These are phyloP conservation scores for Entophlyctis helioformis DNA, from an alignment of 192 early-diverging fungal species.

Conservation along the genomic window DNA sequence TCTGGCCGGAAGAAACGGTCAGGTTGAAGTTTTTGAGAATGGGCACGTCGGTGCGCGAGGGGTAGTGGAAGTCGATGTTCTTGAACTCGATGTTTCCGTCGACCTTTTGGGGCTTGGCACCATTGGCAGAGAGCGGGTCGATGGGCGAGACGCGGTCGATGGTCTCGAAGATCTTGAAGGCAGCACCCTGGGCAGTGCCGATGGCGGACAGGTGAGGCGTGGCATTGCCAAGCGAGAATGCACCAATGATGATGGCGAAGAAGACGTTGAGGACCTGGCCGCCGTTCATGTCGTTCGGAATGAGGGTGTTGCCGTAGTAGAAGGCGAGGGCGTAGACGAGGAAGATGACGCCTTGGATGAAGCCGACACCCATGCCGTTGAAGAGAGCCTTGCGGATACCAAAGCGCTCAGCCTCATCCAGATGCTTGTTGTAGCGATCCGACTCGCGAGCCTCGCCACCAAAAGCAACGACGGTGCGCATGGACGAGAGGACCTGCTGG, in stretches of 20 bases:
- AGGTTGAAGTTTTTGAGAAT: slow-evolving; percentile 42
- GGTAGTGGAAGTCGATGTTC: slow-evolving; percentile 44
- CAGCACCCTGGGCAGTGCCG: slow-evolving; percentile 26
- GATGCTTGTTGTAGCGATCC: slow-evolving; percentile 43
- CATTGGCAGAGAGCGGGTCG: slow-evolving; percentile 20
- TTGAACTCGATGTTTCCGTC: slow-evolving; percentile 29
- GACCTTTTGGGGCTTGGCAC: slow-evolving; percentile 16
- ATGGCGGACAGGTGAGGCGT: slow-evolving; percentile 23
- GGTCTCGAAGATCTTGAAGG: slow-evolving; percentile 32
- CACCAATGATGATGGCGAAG: slow-evolving; percentile 30
- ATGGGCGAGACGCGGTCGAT: slow-evolving; percentile 35
- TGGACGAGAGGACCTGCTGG: slow-evolving; percentile 67
- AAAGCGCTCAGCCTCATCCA: slow-evolving; percentile 45
- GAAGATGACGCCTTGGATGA: slow-evolving; percentile 67
- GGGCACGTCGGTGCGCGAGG: slow-evolving; percentile 43
- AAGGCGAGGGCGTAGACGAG: slow-evolving; percentile 65
- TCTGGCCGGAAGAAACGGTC: slow-evolving; percentile 51
- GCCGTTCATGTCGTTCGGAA: slow-evolving; percentile 30
- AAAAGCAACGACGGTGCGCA: slow-evolving; percentile 85
- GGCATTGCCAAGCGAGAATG: slow-evolving; percentile 26
- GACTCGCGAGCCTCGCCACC: slow-evolving; percentile 60
- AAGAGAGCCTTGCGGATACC: slow-evolving; percentile 50
- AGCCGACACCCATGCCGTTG: slow-evolving; percentile 56
- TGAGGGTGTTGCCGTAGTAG: slow-evolving; percentile 65
- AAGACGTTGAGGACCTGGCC: slow-evolving; percentile 32